Conservation (phyloP, 805 yeast genomes). For the Kurtzmaniella cleridarum region DNA sequence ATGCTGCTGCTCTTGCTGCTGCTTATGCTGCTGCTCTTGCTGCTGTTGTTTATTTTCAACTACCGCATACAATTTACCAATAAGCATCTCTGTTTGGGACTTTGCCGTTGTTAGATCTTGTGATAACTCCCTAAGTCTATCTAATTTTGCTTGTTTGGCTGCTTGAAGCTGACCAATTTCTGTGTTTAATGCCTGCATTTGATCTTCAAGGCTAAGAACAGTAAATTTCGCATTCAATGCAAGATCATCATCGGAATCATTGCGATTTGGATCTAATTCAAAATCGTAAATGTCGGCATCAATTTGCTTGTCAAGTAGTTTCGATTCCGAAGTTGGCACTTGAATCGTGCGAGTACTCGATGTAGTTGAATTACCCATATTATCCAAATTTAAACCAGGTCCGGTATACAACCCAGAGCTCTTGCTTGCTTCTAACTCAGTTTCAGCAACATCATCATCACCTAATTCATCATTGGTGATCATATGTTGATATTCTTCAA, state of each 20-base stretch:
- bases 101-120: too few species aligned
- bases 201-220: background rate
- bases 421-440: background rate
- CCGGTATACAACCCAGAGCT: background rate
- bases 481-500: constrained; percentile 15
- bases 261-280: background rate
- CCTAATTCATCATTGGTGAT: constrained; percentile 8
- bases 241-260: too few species aligned
- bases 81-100: too few species aligned
- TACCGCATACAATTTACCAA: too few species aligned
- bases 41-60: too few species aligned
- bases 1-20: too few species aligned
- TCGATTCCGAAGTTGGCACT: too few species aligned
- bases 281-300: constrained; percentile 7
- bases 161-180: too few species aligned
- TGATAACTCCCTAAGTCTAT: background rate
- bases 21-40: too few species aligned
- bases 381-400: constrained; percentile 1
- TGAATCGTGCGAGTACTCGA: too few species aligned
- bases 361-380: too few species aligned
- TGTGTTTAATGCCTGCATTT: background rate
- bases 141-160: background rate
- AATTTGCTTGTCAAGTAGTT: constrained; percentile 1
- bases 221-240: too few species aligned
- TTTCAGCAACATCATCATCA: constrained; percentile 8